Base-by-base conservation (phyloP, 2,329 filamentous ascomycete species). In the Fusarium sororula region DNA sequence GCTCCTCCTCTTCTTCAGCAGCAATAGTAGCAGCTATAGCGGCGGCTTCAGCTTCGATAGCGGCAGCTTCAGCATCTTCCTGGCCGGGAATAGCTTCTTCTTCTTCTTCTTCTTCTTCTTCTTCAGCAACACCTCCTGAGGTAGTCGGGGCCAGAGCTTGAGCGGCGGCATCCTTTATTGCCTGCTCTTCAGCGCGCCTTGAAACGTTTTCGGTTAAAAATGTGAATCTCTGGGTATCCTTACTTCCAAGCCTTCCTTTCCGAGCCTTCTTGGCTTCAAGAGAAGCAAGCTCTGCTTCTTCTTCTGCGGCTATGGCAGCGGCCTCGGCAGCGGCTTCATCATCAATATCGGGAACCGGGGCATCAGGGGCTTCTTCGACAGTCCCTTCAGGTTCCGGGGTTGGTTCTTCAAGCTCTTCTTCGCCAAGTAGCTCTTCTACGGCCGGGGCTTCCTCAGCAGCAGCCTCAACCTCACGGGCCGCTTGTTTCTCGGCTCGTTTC, bases 221-320 rank as follows among this genome's bases (percentile, higher is more conserved):
- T 39, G 83, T 80, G 32, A 84, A 80, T 66, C 84, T 86, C 66
- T 87, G 85, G 56, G 86, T 80, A 38, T 86, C 85, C 64, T 82
- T 86, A 70, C 84, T 87, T 5, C 76, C 78, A 18, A 86, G 74
- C 67, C 82, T 87, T 62, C 81, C 80, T 77, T 86, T 89, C 73
- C 85, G 87, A 4, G 82, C 82, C 74, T 87, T 88, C 76, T 88
- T 89, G 30, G 82, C 81, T 48, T 84, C 85, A 9, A 87, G 79
- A 8, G 79, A 76, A 20, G 79, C 82, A 18, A 86, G 78, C 65
- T 87, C 83, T 17, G 79, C 78, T 66, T 85, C 79, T 72, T 85
- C 81, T 26, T 74, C 64, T 20, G 65, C 68, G 42, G 75, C 75
- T 37, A 74, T 64, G 37, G 61, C 69, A 37, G 68, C 68, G 15